Percentiles rank a stretch among this genome's conserved stretches.
Conservation (phyloP, 805 yeast genomes). For the Cyberlindnera americana region DNA sequence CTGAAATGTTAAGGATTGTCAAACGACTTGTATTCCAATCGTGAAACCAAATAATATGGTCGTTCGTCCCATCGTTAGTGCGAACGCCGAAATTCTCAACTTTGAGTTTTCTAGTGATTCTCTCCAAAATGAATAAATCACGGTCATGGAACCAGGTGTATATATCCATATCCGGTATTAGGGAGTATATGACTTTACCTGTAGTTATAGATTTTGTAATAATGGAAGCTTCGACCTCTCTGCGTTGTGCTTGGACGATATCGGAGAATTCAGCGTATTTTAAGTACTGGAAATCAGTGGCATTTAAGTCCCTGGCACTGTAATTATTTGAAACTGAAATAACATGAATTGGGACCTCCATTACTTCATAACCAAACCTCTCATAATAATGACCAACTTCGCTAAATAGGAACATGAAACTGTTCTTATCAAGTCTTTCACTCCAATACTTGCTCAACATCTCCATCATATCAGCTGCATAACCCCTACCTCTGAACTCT, state of each 20-base stretch:
- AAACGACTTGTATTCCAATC: slow-evolving; percentile 35
- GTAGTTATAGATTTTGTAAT: slow-evolving; percentile 17
- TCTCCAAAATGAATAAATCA: slow-evolving; percentile 34
- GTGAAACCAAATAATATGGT: slow-evolving; percentile 44
- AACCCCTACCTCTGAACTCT: slow-evolving; percentile 49
- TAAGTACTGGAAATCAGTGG: slow-evolving; percentile 18
- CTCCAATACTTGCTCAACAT: slow-evolving; percentile 34
- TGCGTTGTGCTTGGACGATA: slow-evolving; percentile 28
- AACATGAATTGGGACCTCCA: slow-evolving; percentile 36
- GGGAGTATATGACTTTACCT: slow-evolving; percentile 27
- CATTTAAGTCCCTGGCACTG: slow-evolving; percentile 13
- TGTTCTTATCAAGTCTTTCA: slow-evolving; percentile 29
- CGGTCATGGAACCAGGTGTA: slow-evolving; percentile 43
- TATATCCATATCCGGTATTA: slow-evolving; percentile 34
- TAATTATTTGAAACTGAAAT: slow-evolving; percentile 18
- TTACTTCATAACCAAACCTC: slow-evolving; percentile 54
- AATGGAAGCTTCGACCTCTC: slow-evolving; percentile 21
- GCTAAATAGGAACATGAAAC: slow-evolving; percentile 54
- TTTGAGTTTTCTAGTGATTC: slow-evolving; percentile 17
- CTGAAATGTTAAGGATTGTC: slow-evolving; percentile 21
- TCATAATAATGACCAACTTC: slow-evolving; percentile 71
- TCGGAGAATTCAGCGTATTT: slow-evolving; percentile 31
- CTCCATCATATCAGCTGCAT: slow-evolving; percentile 47
- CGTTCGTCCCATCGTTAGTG: slow-evolving; percentile 19
- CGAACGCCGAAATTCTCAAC: slow-evolving; percentile 29